Base-by-base conservation (phyloP, 768 basidiomycete genomes). In the Trichaptum fuscoviolaceum region DNA sequence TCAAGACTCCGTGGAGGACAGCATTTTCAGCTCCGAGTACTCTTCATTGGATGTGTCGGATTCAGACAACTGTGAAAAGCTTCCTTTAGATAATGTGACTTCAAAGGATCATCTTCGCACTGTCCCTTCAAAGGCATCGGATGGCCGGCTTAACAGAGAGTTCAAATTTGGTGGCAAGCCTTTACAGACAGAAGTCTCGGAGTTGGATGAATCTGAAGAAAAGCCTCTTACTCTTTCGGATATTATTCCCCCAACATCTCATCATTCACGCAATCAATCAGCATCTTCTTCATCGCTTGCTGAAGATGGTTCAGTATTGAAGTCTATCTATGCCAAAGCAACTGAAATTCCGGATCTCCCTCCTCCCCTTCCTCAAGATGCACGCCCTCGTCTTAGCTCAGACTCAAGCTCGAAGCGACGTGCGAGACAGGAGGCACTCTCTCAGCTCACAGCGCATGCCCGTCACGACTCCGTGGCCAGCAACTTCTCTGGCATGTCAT, bases 151-250 rank as follows among this genome's bases (percentile, higher is more conserved):
- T 59, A 87, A 92, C 68, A 82, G 78, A 8, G 83, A 86, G 24
- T 93, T 93, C 83, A 89, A 82, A 72, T 93, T 92, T 67, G 91
- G 91, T 26, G 90, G 90, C 25, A 76, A 70, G 27, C 67, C 69
- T 23, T 70, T 78, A 60, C 67, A 66, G 23, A 57, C 34, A 18
- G 24, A 26, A n/a, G 30, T 69, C 1, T 63, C 67, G 52, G 66
- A 74, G 65, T n/a, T 68, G 60, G 58, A 26, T 35, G 57, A 67
- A 12, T 30, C 70, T 30, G 65, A 67, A 20, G 69, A 72, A 65
- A 74, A 77, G 62, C 81, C 81, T 0, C 71, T 89, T 62, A 90
- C 90, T 2, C 77, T 92, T 25, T 86, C 90, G 0, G 89, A 92
- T 68, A 91, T 93, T 73, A 89, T 92, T 62, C 91, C 90, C 7